phyloP scores from a whole-genome alignment of 2,329 filamentous ascomycete genomes.

The Trichocomaceae sp. region DNA sequence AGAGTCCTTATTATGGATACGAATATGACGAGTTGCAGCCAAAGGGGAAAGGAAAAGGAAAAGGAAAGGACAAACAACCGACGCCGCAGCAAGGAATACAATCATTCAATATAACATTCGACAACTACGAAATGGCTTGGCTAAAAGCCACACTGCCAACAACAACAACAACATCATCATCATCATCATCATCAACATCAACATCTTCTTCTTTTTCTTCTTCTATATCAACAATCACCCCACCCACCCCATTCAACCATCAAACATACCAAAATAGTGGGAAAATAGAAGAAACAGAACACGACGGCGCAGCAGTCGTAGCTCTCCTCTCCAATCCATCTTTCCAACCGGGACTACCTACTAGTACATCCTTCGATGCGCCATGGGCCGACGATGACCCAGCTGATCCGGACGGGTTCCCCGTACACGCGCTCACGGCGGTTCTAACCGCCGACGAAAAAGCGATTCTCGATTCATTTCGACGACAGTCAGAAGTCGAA shows the following conservation, averaged over 20 bases:
- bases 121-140: conserved; percentile 7
- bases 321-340: conserved; percentile 30
- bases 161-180: neutral
- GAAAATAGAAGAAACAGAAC: neutral
- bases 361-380: conserved; percentile 16
- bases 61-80: conserved; percentile 4
- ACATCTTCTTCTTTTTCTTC: too few relatives aligned
- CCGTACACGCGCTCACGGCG: conserved; percentile 13
- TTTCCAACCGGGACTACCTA: conserved; percentile 26
- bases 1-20: neutral
- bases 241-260: neutral
- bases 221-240: too few relatives aligned
- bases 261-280: neutral
- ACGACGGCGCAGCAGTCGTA: conserved; percentile 39
- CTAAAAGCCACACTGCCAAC: conserved; percentile 7
- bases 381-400: conserved; percentile 16
- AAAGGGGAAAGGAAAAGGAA: neutral
- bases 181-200: neutral
- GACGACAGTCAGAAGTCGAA: conserved; percentile 15
- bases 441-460: conserved; percentile 23
- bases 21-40: neutral
- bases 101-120: neutral
- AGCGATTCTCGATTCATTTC: conserved; percentile 28
- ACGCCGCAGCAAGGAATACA: too few relatives aligned
- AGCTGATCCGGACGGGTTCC: conserved; percentile 15